Base-by-base conservation (phyloP, 2,329 filamentous ascomycete genomes). In the Xylaria sp. region DNA sequence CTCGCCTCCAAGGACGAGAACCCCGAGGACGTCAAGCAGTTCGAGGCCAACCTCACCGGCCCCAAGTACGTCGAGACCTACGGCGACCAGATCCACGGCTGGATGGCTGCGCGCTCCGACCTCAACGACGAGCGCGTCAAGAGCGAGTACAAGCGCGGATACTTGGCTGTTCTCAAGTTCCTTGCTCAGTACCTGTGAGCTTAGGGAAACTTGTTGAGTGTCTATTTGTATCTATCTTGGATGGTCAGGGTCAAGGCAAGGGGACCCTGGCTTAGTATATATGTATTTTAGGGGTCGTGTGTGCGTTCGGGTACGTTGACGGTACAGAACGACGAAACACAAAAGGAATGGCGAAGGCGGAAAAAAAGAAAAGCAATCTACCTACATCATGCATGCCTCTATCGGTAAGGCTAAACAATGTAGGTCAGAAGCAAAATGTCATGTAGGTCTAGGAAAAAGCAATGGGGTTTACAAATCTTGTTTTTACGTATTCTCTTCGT, bases 71-170 rank as follows among this genome's bases (percentile, higher is more conserved):
- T 88, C 56, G 86, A 90, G 76, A 84, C 72, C n/a, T 90, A 88
- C 68, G 67, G 68, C 23, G 84, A 84, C 68, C 87, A 88, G 79
- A 80, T 86, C 69, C 87, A 90, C 73, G 87, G 87, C 50, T 90
- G 86, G 86, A 90, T 90, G 87, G 85, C 83, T 1, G 86, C 87
- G 1, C 80, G 86, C 30, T 78, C 81, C 0, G 76, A 89, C 68
- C 74, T 90, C 35, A 76, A 78, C 39, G 76, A 87, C 52, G 74
- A 78, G 53, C 79, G 78, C 48, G 81, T 84, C 69, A 83, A 81
- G 72, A 79, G 81, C 65, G 86, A 87, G 75, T 87, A 86, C 63
- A 76, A 78, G 52, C 80, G 86, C 52, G 84, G 83, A 2, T 88
- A 84, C 74, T 78, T 82, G 76, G 81, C 78, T 13, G 75, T 86